Conservation (phyloP, 192 early-diverging fungal genomes). For the Martensiomyces pterosporus region DNA sequence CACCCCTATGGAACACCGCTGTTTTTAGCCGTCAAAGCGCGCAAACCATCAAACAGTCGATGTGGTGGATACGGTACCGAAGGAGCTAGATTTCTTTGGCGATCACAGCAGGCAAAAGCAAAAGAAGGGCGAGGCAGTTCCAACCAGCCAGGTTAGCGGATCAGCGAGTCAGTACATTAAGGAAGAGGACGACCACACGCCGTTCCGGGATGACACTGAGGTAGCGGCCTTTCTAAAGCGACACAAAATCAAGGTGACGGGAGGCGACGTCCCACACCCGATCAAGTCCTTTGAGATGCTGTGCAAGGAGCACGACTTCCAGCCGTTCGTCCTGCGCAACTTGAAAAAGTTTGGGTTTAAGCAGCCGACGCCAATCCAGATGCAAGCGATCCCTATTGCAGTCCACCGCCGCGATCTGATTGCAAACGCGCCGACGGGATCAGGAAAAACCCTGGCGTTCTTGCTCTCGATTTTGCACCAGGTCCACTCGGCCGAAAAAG, state of each 20-base stretch:
- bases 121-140: constrained; percentile 12
- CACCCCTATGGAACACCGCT: not conserved
- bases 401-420: constrained; percentile 92
- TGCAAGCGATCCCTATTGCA: constrained; percentile 87
- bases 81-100: constrained; percentile 40
- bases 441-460: constrained; percentile 96
- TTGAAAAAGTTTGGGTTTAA: constrained; percentile 63
- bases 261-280: constrained; percentile 82
- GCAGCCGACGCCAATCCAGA: constrained; percentile 87
- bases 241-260: constrained; percentile 77
- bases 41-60: constrained; percentile 6
- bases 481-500: constrained; percentile 72
- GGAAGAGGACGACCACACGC: constrained; percentile 34
- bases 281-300: constrained; percentile 78
- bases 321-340: constrained; percentile 70
- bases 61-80: constrained; percentile 32
- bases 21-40: constrained; percentile 16
- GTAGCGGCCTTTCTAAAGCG: constrained; percentile 67
- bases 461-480: constrained; percentile 86
- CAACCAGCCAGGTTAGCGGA: constrained; percentile 31
- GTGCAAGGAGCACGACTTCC: constrained; percentile 63
- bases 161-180: constrained; percentile 42
- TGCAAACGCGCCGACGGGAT: constrained; percentile 95
- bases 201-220: constrained; percentile 29
- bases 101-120: constrained; percentile 17